Percentiles rank a stretch among this genome's conserved stretches.
Conservation (phyloP, 257 asterid species). For the Leonotis leonurus region DNA sequence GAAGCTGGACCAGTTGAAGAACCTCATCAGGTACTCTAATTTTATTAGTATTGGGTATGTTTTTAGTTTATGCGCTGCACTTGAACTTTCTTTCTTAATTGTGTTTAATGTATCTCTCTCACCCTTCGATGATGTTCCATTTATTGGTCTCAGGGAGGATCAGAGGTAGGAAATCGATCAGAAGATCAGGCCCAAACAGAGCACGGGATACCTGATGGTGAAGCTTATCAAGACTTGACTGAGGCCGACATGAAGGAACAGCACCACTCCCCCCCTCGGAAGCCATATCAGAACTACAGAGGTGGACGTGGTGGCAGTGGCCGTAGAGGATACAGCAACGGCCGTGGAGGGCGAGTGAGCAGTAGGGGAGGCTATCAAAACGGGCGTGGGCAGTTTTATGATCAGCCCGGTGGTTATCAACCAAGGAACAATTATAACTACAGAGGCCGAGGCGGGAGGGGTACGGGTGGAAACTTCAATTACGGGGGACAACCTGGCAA, state of each 20-base stretch:
- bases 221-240: conserved; percentile 27
- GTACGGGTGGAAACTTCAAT: conserved; percentile 41
- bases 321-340: conserved; percentile 48
- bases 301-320: conserved; percentile 46
- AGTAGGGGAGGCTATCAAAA: conserved; percentile 57
- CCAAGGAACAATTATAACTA: conserved; percentile 40
- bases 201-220: conserved; percentile 21
- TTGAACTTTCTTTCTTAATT: not conserved
- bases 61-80: not conserved
- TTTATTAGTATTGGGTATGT: too few species aligned
- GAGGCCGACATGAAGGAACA: conserved; percentile 41
- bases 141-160: conserved; percentile 28
- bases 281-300: conserved; percentile 42
- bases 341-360: conserved; percentile 60
- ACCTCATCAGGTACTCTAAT: conserved; percentile 41
- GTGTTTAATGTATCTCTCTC: not conserved
- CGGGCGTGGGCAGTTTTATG: conserved; percentile 48
- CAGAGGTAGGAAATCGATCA: conserved; percentile 26
- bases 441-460: conserved; percentile 77
- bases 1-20: conserved; percentile 35
- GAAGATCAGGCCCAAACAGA: conserved; percentile 37
- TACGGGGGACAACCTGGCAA: conserved; percentile 29
- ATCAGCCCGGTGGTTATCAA: conserved; percentile 49
- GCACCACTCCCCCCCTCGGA: conserved; percentile 26
- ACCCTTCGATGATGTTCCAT: not conserved